These are phyloP conservation scores for Excoecaria cochinchinensis DNA, from an alignment of 345 rosid species.

Conservation along the genomic window DNA sequence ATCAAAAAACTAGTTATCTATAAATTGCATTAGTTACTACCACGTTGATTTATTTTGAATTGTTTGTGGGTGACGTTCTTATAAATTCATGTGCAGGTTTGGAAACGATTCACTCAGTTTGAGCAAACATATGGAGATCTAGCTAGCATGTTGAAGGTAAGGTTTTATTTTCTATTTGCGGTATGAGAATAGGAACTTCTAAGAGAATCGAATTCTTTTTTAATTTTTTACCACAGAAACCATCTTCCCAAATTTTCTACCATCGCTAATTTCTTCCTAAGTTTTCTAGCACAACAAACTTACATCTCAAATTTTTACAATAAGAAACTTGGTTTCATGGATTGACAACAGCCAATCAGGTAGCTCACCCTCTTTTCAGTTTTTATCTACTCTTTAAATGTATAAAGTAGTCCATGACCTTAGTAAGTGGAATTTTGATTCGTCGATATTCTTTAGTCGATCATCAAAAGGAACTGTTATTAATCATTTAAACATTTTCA, in stretches of 20 bases:
- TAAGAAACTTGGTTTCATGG: neutral
- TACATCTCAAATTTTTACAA: neutral
- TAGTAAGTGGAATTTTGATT: neutral
- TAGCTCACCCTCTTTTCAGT: neutral
- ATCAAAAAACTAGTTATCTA: neutral
- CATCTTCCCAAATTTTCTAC: neutral
- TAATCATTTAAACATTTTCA: neutral
- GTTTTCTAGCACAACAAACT: neutral
- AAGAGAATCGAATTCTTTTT: neutral
- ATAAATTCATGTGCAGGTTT: conserved; percentile 51
- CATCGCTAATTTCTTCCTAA: neutral
- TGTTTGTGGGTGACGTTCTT: conserved; percentile 10
- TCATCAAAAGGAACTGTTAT: neutral
- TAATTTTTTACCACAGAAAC: neutral
- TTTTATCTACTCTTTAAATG: neutral
- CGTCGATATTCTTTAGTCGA: neutral
- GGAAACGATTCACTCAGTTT: conserved; percentile 80
- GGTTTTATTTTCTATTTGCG: conserved; percentile 6
- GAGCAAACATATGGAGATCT: conserved; percentile 96
- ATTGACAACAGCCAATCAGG: neutral
- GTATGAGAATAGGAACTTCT: neutral
- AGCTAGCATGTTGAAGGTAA: conserved; percentile 87
- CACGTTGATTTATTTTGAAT: neutral
- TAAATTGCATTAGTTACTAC: neutral
- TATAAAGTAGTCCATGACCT: neutral